phyloP scores from a whole-genome alignment of 805 yeast species.

The Pichia nanzhaoensis region DNA sequence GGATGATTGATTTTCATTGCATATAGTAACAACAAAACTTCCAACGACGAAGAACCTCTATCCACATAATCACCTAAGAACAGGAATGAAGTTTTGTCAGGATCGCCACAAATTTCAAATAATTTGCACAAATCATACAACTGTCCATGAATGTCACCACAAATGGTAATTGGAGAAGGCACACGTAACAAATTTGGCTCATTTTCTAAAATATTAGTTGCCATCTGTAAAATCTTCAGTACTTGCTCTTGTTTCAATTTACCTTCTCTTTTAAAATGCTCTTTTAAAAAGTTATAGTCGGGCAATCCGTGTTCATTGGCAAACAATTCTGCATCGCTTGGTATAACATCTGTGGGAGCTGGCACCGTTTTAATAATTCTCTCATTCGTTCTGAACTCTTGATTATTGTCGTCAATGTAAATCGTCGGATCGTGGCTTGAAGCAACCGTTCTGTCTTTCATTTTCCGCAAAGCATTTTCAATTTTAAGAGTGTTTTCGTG shows the following conservation, averaged over 20 bases:
- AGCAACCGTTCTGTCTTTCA: constrained; percentile 17
- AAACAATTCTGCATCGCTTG: constrained; percentile 66
- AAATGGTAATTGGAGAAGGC: constrained; percentile 90
- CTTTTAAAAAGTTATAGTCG: constrained; percentile 58
- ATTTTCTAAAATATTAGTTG: constrained; percentile 50
- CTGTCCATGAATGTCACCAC: constrained; percentile 98
- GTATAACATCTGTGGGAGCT: constrained; percentile 60
- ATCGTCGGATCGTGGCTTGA: constrained; percentile 32
- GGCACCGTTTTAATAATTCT: constrained; percentile 51
- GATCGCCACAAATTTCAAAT: constrained; percentile 91
- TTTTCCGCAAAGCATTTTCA: constrained; percentile 31
- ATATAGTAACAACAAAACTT: constrained; percentile 69
- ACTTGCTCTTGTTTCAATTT: constrained; percentile 68
- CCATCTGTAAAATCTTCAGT: constrained; percentile 53
- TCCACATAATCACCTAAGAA: constrained; percentile 95
- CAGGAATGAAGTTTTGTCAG: constrained; percentile 63
- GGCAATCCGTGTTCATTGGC: constrained; percentile 56
- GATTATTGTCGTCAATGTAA: constrained; percentile 54
- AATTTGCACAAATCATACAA: constrained; percentile 82
- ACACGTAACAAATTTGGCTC: constrained; percentile 80
- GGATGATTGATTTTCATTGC: constrained; percentile 74
- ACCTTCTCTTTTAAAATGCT: constrained; percentile 78
- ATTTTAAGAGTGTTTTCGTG: constrained; percentile 48
- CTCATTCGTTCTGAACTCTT: constrained; percentile 45
- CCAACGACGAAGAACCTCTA: constrained; percentile 86